A percentile compares a stretch with the other conserved stretches of the same genome.
Conservation (phyloP, 805 yeast genomes). For the Metschnikowia gruessii region DNA sequence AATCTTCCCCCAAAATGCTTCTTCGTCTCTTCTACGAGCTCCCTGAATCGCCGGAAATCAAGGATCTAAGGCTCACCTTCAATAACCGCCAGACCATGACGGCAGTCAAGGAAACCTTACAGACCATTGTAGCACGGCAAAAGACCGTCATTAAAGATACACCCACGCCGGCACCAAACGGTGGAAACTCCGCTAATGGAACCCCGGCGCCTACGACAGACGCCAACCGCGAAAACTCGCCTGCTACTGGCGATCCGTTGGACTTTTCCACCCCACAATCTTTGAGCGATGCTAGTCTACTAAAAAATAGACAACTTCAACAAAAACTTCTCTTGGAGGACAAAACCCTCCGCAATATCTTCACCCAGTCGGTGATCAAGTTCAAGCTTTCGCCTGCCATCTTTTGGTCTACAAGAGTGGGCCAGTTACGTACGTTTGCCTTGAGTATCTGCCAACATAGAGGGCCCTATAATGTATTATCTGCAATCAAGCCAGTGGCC, state of each 20-base stretch:
- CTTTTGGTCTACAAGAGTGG: slow-evolving; percentile 83
- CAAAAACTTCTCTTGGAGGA: slow-evolving; percentile 72
- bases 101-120: slow-evolving; percentile 61
- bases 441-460: slow-evolving; percentile 77
- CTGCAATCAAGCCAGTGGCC: slow-evolving; percentile 92
- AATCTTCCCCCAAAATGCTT: slow-evolving; percentile 63
- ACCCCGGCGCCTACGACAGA: slow-evolving; percentile 26
- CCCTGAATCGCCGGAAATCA: slow-evolving; percentile 31
- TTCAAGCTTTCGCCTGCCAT: slow-evolving; percentile 73
- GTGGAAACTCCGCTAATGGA: slow-evolving; percentile 2
- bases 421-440: slow-evolving; percentile 80
- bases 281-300: slow-evolving; percentile 45
- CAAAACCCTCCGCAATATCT: slow-evolving; percentile 64
- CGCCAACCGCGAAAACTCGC: slow-evolving; percentile 20
- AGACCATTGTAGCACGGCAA: slow-evolving; percentile 64
- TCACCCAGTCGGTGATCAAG: slow-evolving; percentile 84
- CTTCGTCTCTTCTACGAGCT: slow-evolving; percentile 52
- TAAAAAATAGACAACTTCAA: slow-evolving; percentile 74
- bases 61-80: slow-evolving; percentile 52
- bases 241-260: slow-evolving; percentile 18
- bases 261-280: slow-evolving; percentile 27
- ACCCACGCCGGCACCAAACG: slow-evolving; percentile 8
- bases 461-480: slow-evolving; percentile 91
- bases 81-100: slow-evolving; percentile 75
- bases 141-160: slow-evolving; percentile 49